Evolutionary conservation across 768 basidiomycete genomes (phyloP).

Genomic region (Auricularia sp.): DNA sequence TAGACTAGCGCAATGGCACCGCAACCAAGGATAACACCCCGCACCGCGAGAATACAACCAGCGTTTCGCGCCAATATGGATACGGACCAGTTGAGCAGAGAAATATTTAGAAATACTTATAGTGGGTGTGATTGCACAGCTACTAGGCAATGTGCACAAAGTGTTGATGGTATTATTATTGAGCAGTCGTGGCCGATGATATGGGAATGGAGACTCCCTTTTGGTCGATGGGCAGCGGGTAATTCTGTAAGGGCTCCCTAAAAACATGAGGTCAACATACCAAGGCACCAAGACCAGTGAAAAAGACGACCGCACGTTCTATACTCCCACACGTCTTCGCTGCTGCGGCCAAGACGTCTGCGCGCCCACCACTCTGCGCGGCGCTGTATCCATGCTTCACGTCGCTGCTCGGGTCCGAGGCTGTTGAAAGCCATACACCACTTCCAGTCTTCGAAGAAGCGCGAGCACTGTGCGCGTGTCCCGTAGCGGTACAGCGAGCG

Average conservation of each 20-base stretch:
- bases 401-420: slow-evolving; percentile 63
- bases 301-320: slow-evolving; percentile 48
- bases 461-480: slow-evolving; percentile 53
- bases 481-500: slow-evolving; percentile 85
- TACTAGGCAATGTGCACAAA: too few species aligned
- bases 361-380: slow-evolving; percentile 94
- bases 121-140: too few species aligned
- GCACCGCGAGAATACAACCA: too few species aligned
- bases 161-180: too few species aligned
- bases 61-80: too few species aligned
- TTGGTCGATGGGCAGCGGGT: slow-evolving; percentile 23
- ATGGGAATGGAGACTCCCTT: neutral
- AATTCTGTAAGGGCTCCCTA: slow-evolving; percentile 44
- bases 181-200: neutral
- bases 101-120: too few species aligned
- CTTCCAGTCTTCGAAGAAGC: slow-evolving; percentile 87
- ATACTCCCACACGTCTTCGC: slow-evolving; percentile 91
- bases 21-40: too few species aligned
- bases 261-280: neutral
- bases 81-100: too few species aligned
- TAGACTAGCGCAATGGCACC: too few species aligned
- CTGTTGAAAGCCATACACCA: slow-evolving; percentile 83
- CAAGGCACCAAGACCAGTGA: neutral
- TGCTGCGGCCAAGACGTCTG: slow-evolving; percentile 64
- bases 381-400: slow-evolving; percentile 75